Evolutionary conservation across 352 stramenopile genomes (phyloP).

Genomic region (Elongisporangium senticosum): DNA sequence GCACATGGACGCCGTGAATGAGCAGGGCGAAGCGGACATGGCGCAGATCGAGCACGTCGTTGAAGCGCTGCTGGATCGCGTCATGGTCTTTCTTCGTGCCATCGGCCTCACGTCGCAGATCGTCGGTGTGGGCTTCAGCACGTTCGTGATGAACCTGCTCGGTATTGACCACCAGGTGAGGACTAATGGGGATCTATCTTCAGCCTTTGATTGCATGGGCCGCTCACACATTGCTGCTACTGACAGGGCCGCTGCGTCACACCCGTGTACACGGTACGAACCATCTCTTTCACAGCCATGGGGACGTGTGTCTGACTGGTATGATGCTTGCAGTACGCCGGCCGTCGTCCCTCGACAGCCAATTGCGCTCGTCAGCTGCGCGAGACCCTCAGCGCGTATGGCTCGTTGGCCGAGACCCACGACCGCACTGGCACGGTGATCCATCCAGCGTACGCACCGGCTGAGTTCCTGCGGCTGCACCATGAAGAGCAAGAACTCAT

Average conservation of each 20-base stretch:
- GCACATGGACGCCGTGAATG: slow-evolving; percentile 36
- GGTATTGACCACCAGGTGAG: slow-evolving; percentile 62
- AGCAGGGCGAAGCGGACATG: slow-evolving; percentile 54
- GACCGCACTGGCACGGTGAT: slow-evolving; percentile 77
- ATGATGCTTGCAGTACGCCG: slow-evolving; percentile 58
- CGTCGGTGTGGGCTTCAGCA: slow-evolving; percentile 86
- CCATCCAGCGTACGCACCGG: slow-evolving; percentile 87
- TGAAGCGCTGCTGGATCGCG: slow-evolving; percentile 43
- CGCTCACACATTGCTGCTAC: neutral
- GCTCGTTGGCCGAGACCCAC: slow-evolving; percentile 47
- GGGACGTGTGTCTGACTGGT: neutral
- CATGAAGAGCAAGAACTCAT: slow-evolving; percentile 35
- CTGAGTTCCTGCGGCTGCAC: slow-evolving; percentile 85
- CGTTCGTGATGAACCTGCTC: slow-evolving; percentile 93
- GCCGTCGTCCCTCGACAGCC: slow-evolving; percentile 38
- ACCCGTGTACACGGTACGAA: slow-evolving; percentile 68
- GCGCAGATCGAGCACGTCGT: slow-evolving; percentile 32
- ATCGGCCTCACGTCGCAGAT: slow-evolving; percentile 37
- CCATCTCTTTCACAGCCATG: neutral
- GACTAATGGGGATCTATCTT: neutral
- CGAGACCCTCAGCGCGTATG: slow-evolving; percentile 27
- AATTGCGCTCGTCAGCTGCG: slow-evolving; percentile 45
- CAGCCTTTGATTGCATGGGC: neutral
- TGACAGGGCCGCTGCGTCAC: slow-evolving; percentile 50
- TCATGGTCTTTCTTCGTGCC: slow-evolving; percentile 44